Evolutionary conservation across 176 grass and related monocot species (phyloP).

Genomic region (Cenchrus fungigraminus): DNA sequence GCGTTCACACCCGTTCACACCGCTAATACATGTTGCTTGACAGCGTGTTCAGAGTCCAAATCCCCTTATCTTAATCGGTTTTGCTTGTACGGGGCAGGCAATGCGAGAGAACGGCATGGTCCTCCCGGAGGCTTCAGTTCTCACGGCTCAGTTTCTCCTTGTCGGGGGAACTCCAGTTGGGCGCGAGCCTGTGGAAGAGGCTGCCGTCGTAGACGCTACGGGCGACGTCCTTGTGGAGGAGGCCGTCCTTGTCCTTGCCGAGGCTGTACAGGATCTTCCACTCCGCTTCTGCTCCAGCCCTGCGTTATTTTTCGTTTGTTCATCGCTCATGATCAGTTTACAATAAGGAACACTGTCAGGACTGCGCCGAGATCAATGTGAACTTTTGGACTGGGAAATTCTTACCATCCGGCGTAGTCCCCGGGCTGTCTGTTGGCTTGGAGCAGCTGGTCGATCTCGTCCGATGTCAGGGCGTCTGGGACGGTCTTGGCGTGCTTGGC

Average conservation of each 20-base stretch:
- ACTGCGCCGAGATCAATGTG: too few species aligned
- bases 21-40: not conserved
- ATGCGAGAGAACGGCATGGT: not conserved
- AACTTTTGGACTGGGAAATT: not conserved
- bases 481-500: slow-evolving; percentile 63
- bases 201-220: slow-evolving; percentile 70
- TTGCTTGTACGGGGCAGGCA: not conserved
- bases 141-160: slow-evolving; percentile 28
- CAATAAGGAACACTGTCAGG: too few species aligned
- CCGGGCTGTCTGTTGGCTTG: slow-evolving; percentile 50
- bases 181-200: slow-evolving; percentile 62
- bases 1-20: slow-evolving; percentile 32
- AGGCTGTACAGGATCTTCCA: slow-evolving; percentile 67
- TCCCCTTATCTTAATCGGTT: not conserved
- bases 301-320: slow-evolving; percentile 3
- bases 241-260: slow-evolving; percentile 78
- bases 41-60: not conserved
- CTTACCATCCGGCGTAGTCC: slow-evolving; percentile 64
- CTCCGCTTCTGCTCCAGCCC: slow-evolving; percentile 51
- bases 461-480: slow-evolving; percentile 58
- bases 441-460: slow-evolving; percentile 67
- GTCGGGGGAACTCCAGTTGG: not conserved
- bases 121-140: not conserved
- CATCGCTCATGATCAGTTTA: too few species aligned
- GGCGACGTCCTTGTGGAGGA: slow-evolving; percentile 65